These are phyloP conservation scores for Termitomyces sp. DNA, from an alignment of 768 basidiomycete genomes.

Conservation along the genomic window DNA sequence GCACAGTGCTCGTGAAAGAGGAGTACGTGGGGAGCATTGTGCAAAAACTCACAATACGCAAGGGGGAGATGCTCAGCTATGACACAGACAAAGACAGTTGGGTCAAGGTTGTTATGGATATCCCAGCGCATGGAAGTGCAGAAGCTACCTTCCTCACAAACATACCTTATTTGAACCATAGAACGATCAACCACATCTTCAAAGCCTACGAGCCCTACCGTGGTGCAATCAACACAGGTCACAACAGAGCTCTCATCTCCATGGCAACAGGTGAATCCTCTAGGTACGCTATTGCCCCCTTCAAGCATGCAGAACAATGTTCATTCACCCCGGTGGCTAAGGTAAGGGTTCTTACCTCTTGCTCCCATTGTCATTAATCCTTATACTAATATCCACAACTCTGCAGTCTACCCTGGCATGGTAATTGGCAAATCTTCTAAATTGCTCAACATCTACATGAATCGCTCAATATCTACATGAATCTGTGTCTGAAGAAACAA, in stretches of 20 bases:
- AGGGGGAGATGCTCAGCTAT: slow-evolving; percentile 41
- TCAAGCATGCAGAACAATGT: slow-evolving; percentile 40
- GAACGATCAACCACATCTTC: too few species aligned
- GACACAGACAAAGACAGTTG: slow-evolving; percentile 41
- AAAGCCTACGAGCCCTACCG: slow-evolving; percentile 40
- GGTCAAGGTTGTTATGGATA: slow-evolving; percentile 41
- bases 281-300: slow-evolving; percentile 43
- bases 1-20: too few species aligned
- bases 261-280: slow-evolving; percentile 41
- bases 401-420: too few species aligned
- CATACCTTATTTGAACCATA: slow-evolving; percentile 3
- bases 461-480: slow-evolving; percentile 39
- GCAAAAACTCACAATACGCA: slow-evolving; percentile 45
- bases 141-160: neutral
- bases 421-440: slow-evolving; percentile 45
- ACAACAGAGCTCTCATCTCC: slow-evolving; percentile 41
- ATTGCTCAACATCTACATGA: too few species aligned
- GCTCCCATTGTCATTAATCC: too few species aligned
- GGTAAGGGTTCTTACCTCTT: slow-evolving; percentile 19
- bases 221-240: slow-evolving; percentile 39
- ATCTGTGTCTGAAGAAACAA: too few species aligned
- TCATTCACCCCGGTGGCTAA: slow-evolving; percentile 36
- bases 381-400: too few species aligned
- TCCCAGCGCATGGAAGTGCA: slow-evolving; percentile 34
- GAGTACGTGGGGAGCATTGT: too few species aligned